Conservation (phyloP, 2,329 filamentous ascomycete genomes). For the Spiromastix sp. region DNA sequence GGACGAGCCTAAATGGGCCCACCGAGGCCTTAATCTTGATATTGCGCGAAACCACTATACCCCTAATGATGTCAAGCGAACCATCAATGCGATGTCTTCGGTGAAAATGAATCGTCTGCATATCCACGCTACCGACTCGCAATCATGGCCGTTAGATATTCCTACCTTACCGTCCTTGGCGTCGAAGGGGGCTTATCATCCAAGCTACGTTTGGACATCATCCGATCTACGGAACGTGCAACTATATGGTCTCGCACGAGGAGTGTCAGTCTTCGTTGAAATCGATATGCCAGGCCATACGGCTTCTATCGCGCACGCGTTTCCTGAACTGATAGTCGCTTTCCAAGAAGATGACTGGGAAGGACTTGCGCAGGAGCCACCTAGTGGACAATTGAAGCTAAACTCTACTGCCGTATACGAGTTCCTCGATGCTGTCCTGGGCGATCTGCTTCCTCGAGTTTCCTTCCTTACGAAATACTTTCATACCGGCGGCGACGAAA, state of each 20-base stretch:
- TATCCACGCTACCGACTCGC: constrained; percentile 38
- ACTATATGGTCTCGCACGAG: constrained; percentile 56
- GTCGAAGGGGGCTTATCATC: constrained; percentile 61
- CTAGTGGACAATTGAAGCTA: constrained; percentile 58
- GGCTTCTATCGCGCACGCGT: constrained; percentile 52
- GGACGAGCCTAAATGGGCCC: constrained; percentile 64
- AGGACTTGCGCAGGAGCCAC: constrained; percentile 44
- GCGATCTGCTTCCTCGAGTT: constrained; percentile 66
- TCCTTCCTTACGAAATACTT: constrained; percentile 62
- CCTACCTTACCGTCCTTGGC: constrained; percentile 63
- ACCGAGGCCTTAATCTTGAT: constrained; percentile 73
- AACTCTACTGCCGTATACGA: constrained; percentile 59
- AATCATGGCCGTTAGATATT: constrained; percentile 27
- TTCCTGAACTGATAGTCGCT: constrained; percentile 63
- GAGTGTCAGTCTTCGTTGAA: constrained; percentile 63
- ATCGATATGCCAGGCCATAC: constrained; percentile 78
- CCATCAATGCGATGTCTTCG: constrained; percentile 59
- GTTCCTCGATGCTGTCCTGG: constrained; percentile 62
- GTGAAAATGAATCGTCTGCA: constrained; percentile 41
- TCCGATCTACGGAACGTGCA: constrained; percentile 57
- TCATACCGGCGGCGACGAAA: constrained; percentile 81
- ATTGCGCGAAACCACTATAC: constrained; percentile 63
- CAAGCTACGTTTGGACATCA: constrained; percentile 56
- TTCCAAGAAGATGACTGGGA: constrained; percentile 45
- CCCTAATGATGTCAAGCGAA: constrained; percentile 57